Conservation (phyloP, 768 basidiomycete species). For the Cyathus striatus region DNA sequence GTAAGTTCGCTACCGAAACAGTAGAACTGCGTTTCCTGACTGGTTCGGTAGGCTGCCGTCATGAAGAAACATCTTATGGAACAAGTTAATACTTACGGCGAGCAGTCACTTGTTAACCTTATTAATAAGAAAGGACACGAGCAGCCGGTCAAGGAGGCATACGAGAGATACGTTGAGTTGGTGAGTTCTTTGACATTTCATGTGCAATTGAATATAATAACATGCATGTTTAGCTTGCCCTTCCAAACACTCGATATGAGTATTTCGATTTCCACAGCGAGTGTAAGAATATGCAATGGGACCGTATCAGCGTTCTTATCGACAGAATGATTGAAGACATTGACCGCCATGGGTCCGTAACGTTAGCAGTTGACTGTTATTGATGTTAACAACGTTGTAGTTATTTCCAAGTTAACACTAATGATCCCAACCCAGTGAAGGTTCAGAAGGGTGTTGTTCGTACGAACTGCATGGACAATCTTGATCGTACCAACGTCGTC, state of each 20-base stretch:
- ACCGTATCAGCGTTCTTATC: slow-evolving; percentile 80
- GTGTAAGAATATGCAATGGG: slow-evolving; percentile 93
- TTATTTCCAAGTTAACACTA: slow-evolving; percentile 70
- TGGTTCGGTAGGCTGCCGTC: slow-evolving; percentile 64
- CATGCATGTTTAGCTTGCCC: slow-evolving; percentile 3
- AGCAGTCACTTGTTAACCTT: slow-evolving; percentile 79
- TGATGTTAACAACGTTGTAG: slow-evolving; percentile 27
- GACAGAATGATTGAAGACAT: slow-evolving; percentile 72
- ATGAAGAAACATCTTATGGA: slow-evolving; percentile 71
- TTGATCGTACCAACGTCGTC: slow-evolving; percentile 96
- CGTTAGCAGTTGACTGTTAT: too few species aligned
- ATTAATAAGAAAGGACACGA: slow-evolving; percentile 94
- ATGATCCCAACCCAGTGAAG: slow-evolving; percentile 38
- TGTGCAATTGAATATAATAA: slow-evolving; percentile 1
- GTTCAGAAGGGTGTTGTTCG: slow-evolving; percentile 77
- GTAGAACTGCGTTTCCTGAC: too few species aligned
- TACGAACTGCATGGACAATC: slow-evolving; percentile 97
- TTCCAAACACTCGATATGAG: slow-evolving; percentile 70
- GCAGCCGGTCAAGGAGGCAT: slow-evolving; percentile 91
- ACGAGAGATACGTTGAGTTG: slow-evolving; percentile 71
- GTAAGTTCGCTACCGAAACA: slow-evolving; percentile 42
- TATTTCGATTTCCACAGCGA: slow-evolving; percentile 99
- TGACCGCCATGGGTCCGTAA: slow-evolving; percentile 56
- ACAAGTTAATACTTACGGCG: slow-evolving; percentile 70
- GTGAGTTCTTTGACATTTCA: too few species aligned